Conservation (phyloP, 2,329 filamentous ascomycete genomes). For the Metarhizium brunneum region DNA sequence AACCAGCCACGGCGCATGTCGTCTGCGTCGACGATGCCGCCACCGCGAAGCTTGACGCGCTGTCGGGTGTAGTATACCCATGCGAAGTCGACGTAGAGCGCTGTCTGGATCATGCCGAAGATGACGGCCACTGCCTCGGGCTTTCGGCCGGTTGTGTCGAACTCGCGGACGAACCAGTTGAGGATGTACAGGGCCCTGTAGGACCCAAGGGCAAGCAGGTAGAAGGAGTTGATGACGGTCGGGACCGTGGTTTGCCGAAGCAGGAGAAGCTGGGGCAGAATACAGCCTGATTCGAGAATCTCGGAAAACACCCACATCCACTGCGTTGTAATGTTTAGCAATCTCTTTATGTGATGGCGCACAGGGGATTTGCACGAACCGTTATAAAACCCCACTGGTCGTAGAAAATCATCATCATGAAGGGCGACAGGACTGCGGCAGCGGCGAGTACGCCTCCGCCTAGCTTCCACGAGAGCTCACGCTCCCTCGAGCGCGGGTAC, state of each 20-base stretch:
- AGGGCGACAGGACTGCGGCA: slow-evolving; percentile 58
- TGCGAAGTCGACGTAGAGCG: slow-evolving; percentile 85
- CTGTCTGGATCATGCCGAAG: slow-evolving; percentile 83
- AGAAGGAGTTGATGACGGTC: slow-evolving; percentile 95
- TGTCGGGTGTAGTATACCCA: slow-evolving; percentile 96
- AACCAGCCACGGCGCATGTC: slow-evolving; percentile 82
- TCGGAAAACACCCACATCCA: slow-evolving; percentile 82
- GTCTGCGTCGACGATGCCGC: slow-evolving; percentile 82
- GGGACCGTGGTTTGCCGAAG: slow-evolving; percentile 91
- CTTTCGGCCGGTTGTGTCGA: slow-evolving; percentile 46
- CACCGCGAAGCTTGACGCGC: slow-evolving; percentile 81
- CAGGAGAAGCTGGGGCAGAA: slow-evolving; percentile 84
- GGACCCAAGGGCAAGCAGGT: slow-evolving; percentile 76
- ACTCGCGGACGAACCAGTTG: slow-evolving; percentile 73
- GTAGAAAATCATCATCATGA: slow-evolving; percentile 63
- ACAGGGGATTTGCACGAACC: slow-evolving; percentile 23
- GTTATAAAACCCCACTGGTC: slow-evolving; percentile 37
- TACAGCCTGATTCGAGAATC: slow-evolving; percentile 82
- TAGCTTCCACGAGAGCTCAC: slow-evolving; percentile 89
- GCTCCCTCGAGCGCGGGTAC: slow-evolving; percentile 79
- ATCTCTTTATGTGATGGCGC: neutral
- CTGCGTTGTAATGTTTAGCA: slow-evolving; percentile 34
- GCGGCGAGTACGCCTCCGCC: slow-evolving; percentile 60
- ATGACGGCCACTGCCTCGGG: slow-evolving; percentile 68
- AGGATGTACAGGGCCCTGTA: slow-evolving; percentile 86